A percentile compares a stretch with the other conserved stretches of the same genome.
These are phyloP conservation scores for Globisporangium abappressorium DNA, from an alignment of 352 stramenopile genomes.

Conservation along the genomic window DNA sequence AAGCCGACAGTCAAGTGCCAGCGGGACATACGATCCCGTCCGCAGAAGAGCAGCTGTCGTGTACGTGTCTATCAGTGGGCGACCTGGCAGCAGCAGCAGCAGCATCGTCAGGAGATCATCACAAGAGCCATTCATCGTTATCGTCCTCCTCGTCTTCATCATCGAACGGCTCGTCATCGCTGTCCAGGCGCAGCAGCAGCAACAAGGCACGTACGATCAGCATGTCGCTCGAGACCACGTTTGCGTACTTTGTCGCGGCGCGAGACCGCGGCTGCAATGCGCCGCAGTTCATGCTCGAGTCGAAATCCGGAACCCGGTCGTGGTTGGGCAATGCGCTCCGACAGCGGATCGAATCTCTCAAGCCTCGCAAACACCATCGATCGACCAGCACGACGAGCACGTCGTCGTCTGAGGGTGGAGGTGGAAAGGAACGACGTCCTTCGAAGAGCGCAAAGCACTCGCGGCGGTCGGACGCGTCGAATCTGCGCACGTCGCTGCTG, in stretches of 20 bases:
- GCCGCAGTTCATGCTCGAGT: slow-evolving; percentile 60
- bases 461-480: slow-evolving; percentile 23
- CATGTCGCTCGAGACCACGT: slow-evolving; percentile 62
- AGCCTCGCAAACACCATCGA: slow-evolving; percentile 55
- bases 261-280: slow-evolving; percentile 52
- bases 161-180: slow-evolving; percentile 16
- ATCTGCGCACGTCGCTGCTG: slow-evolving; percentile 55
- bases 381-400: slow-evolving; percentile 17
- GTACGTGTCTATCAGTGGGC: slow-evolving; percentile 64
- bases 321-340: slow-evolving; percentile 55
- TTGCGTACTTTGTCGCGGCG: slow-evolving; percentile 66
- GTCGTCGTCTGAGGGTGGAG: slow-evolving; percentile 1
- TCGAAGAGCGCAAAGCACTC: slow-evolving; percentile 12
- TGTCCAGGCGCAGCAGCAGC: slow-evolving; percentile 49
- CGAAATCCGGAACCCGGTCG: slow-evolving; percentile 50
- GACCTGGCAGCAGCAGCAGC: slow-evolving; percentile 30
- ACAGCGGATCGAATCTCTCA: slow-evolving; percentile 62
- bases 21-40: slow-evolving; percentile 46
- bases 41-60: slow-evolving; percentile 59
- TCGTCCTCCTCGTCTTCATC: background rate
- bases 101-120: background rate
- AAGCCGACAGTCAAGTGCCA: slow-evolving; percentile 41
- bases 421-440: background rate
- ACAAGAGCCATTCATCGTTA: slow-evolving; percentile 12
- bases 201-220: slow-evolving; percentile 81